These are phyloP conservation scores for Phytophthora cryptogea DNA, from an alignment of 352 stramenopile genomes.

Conservation along the genomic window DNA sequence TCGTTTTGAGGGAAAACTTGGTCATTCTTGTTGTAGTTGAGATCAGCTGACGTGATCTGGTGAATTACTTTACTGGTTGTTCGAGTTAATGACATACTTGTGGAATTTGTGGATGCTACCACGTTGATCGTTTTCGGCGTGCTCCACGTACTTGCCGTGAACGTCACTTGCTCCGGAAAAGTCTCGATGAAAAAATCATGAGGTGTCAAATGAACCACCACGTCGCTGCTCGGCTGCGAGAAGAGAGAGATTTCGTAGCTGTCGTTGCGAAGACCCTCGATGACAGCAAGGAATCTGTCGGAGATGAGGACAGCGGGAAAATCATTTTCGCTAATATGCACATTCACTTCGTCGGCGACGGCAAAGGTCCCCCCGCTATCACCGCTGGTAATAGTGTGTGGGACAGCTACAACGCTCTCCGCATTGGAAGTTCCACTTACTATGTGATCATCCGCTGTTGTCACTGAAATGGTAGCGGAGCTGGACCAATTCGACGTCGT, in stretches of 20 bases:
- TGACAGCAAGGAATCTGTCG: constrained; percentile 44
- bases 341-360: constrained; percentile 29
- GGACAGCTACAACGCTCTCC: constrained; percentile 29
- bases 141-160: constrained; percentile 46
- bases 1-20: constrained; percentile 45
- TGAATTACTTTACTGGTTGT: constrained; percentile 39
- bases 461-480: constrained; percentile 33
- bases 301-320: constrained; percentile 62
- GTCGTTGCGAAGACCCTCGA: constrained; percentile 50
- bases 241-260: constrained; percentile 56
- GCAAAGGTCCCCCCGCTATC: constrained; percentile 44
- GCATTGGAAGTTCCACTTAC: constrained; percentile 17
- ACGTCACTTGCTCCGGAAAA: constrained; percentile 35
- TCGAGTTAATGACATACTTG: constrained; percentile 4
- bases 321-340: constrained; percentile 59
- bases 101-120: constrained; percentile 12
- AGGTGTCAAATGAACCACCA: constrained; percentile 40
- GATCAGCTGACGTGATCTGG: constrained; percentile 40
- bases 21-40: constrained; percentile 41
- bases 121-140: constrained; percentile 41
- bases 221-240: constrained; percentile 44
- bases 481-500: constrained; percentile 49
- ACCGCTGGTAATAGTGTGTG: constrained; percentile 41
- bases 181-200: constrained; percentile 34
- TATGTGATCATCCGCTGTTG: constrained; percentile 28